Evolutionary conservation across 768 basidiomycete species (phyloP), one percentile per base, ranked within the genome.

Genomic region (Termitomyces sp.): DNA sequence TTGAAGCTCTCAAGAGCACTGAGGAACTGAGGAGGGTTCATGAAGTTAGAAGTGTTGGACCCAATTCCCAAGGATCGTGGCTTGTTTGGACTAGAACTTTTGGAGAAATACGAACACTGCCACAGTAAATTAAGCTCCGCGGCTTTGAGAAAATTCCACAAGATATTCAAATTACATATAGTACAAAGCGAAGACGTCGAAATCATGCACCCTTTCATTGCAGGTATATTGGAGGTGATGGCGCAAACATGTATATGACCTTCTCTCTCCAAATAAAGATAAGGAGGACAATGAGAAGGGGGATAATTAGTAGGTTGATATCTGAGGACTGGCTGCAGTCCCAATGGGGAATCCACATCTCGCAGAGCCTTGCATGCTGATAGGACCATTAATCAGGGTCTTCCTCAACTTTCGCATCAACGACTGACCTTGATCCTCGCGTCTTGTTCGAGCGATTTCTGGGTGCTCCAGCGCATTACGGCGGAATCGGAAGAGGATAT

Each of bases 1-100:
- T 84, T 84, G 58, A 88, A 62, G 51, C 70, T 83, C 61, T 86
- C 83, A 22, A 89, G 64, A 4, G 76, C 72, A 43, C 71, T 78
- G 41, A 75, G 61, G n/a, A 80, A 67, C 53, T 76, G 75, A 31
- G 74, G 69, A 52, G 74, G 71, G 49, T 60, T 60, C 68, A 69
- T 64, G 53, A 51, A 26, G n/a, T 46, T 29, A 8, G 39, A 41
- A 24, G 26, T 48, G 13, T 31, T 8, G 29, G 20, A 31, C 37
- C 20, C 32, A 27, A 37, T 46, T 46, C 37, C 39, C 12, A 31
- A 20, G 9, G n/a, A 14, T 26, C 29, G 54, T 55, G 55, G 51
- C 20, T 12, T 61, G 43, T 59, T 64, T 61, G 52, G 43, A 51
- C 46, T 3, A 20, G 31, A 31, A 24, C 22, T 20, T 36, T 46